phyloP scores from a whole-genome alignment of 306 rosid species.

The Cyamopsis tetragonoloba region DNA sequence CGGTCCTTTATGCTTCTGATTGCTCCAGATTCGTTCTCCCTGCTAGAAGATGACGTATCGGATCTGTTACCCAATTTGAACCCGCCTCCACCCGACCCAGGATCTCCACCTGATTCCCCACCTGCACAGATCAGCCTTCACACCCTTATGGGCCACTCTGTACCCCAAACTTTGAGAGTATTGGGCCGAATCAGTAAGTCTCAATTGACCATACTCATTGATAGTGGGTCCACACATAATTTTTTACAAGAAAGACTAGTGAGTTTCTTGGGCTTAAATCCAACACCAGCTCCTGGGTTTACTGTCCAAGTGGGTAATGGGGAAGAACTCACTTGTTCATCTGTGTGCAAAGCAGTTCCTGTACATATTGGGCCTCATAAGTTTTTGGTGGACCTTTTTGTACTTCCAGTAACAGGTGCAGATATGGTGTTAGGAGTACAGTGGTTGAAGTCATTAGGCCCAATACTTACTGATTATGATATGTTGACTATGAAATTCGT shows the following conservation, averaged over 20 bases:
- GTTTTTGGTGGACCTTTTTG: neutral
- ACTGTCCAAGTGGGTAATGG: neutral
- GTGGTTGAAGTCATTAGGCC: no score
- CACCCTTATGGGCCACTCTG: neutral
- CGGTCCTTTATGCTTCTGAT: no score
- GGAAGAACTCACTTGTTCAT: neutral
- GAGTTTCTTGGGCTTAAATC: fast-evolving
- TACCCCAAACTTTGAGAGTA: neutral
- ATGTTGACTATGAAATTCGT: no score
- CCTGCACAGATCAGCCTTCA: neutral
- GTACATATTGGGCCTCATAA: neutral
- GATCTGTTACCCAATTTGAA: no score
- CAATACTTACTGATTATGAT: no score
- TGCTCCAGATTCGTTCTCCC: no score
- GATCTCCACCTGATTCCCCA: no score
- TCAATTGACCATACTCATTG: neutral
- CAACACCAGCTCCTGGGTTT: no score
- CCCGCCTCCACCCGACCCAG: no score
- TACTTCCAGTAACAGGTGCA: no score
- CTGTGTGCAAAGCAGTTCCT: neutral
- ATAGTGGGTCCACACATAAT: neutral
- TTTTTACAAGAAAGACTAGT: neutral
- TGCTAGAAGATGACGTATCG: no score
- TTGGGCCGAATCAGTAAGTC: neutral
- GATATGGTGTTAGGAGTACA: no score